Evolutionary conservation across 371 early-diverging fungal species (phyloP), one percentile per base, ranked within the genome.

Genomic region (Lichtheimia hyalospora): DNA sequence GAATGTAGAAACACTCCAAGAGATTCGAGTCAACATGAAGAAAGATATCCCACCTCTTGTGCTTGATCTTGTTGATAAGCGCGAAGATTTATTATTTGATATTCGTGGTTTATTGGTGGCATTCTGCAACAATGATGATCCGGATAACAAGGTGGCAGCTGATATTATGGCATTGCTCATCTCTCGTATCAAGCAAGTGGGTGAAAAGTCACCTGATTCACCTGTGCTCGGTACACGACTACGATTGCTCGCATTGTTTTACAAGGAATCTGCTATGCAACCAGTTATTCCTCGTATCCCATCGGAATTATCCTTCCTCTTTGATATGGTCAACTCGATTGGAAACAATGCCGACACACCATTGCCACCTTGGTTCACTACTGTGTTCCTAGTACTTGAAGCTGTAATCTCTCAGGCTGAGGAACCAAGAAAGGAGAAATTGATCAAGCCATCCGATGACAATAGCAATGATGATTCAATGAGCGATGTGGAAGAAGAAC

Each of bases 321-420:
- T 77, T 46, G 71, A 77, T 18, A 79, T 84, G 71, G 61, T 87
- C 28, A 54, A 62, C 15, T 44, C 66, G 3, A 62, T 55, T 7
- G 24, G 57, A 23, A 5, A 13, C 18, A 25, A 39, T 7, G 10
- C 23, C 3, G 51, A 13, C 18, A 49, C 25, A 0, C 40, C 48
- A 10, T 42, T 62, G 28, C 62, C 85, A 6, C 53, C 75, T 4
- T 91, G 91, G 90, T 64, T 89, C 16, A 73, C 91, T 12, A 74
- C 91, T 0, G 70, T 83, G 13, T 74, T 92, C 20, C 68, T 92
- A 41, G 82, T 90, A n/a, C 43, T 92, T 10, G 91, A 91, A 57
- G 69, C 84, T 3, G 82, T 84, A 49, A 69, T 91, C 21, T 84
- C 89, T 0, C 67, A 87, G 39, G 61, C 84, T 1, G 89, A 89